Evolutionary conservation across 2,329 filamentous ascomycete genomes (phyloP), one percentile per base, ranked within the genome.

Genomic region (Venturia nashicola): DNA sequence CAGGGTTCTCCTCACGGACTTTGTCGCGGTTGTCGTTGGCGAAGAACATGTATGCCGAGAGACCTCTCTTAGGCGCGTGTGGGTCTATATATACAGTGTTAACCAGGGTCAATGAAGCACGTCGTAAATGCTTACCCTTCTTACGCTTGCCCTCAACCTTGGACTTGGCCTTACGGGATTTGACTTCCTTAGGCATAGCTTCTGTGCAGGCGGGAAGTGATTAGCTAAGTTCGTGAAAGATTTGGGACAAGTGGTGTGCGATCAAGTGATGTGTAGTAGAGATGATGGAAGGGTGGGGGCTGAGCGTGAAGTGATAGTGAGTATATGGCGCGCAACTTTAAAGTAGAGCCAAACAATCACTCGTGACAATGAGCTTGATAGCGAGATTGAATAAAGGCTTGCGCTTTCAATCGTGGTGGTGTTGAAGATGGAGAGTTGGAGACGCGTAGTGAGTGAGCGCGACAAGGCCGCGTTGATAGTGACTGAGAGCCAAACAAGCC

Each of bases 31-130:
- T 91, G 80, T 97, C 94, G 75, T 97, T 97, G 86, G 94, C 94
- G 77, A 97, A 99, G 88, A 97, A 97, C 94, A 99, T 99, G 86
- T 99, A 99, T 68, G 94, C 94, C 63, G 94, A 97, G 61, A 99
- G 90, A 82, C 93, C 94, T 79, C 94, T 91, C 91, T 97, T 99
- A 77, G 94, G 94, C 66, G 92, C 93, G 80, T 97, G 97, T 79
- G 91, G 91, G 79, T 97, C 92, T 96, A 72, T 16, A 18, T 96
- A 72, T 16, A 18, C 5, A 36, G 27, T 57, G 32, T 57, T 36
- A 32, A 39, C 1, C 6, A 40, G 60, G 51, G 7, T 57, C 23
- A 64, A 60, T 36, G 61, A 61, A 54, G 55, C 40, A 61, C 61
- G 34, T 59, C 59, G 51, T 61, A 55, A 63, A 18, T 34, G 74